Conservation (phyloP, 495 filamentous ascomycete genomes). For the Penicillium waksmanii region DNA sequence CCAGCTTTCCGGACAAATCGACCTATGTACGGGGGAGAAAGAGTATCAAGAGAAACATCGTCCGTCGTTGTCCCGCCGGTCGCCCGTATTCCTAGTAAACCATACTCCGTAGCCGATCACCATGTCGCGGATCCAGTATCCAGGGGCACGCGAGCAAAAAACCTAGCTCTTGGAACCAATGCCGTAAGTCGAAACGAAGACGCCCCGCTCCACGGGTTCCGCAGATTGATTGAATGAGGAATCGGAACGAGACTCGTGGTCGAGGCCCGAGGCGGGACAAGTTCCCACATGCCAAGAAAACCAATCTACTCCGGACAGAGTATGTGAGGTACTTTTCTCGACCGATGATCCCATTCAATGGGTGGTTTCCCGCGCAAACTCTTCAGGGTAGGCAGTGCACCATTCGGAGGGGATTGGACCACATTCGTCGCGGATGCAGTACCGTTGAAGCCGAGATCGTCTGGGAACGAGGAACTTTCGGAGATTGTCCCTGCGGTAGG, state of each 20-base stretch:
- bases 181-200: constrained; percentile 5
- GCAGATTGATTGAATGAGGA: constrained; percentile 18
- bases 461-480: constrained; percentile 7
- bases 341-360: constrained; percentile 12
- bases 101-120: background rate
- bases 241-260: constrained; percentile 14
- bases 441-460: background rate
- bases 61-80: background rate
- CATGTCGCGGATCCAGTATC: constrained; percentile 1
- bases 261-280: constrained; percentile 21
- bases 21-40: background rate
- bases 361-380: background rate
- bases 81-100: background rate
- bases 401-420: constrained; percentile 1
- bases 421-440: constrained; percentile 5
- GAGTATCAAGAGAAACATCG: background rate
- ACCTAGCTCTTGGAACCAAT: constrained; percentile 14
- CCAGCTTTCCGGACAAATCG: background rate
- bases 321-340: too few species aligned
- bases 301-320: constrained; percentile 14
- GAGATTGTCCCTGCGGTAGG: constrained; percentile 10
- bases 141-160: constrained; percentile 4
- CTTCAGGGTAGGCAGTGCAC: background rate
- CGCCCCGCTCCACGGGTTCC: constrained; percentile 15
- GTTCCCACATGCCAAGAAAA: constrained; percentile 24